These are phyloP conservation scores for Rheum nobile DNA, from an alignment of 148 eudicot species.

Conservation along the genomic window DNA sequence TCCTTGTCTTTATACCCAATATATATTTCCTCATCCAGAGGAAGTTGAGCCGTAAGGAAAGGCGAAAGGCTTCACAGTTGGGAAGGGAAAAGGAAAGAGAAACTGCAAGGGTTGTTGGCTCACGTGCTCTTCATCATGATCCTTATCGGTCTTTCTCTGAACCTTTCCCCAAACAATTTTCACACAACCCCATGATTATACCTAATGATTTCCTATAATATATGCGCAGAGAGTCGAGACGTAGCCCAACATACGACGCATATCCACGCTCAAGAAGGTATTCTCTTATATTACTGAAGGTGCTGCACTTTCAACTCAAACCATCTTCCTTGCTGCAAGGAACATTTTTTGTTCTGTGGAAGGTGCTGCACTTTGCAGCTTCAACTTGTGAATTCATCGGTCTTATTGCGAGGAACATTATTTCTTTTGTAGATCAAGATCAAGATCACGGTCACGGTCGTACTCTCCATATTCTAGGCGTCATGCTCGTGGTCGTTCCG, in stretches of 20 bases:
- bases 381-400: background rate
- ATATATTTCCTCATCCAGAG: slow-evolving; percentile 33
- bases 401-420: background rate
- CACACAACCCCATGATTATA: background rate
- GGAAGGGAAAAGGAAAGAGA: slow-evolving; percentile 92
- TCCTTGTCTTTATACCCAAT: background rate
- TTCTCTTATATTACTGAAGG: background rate
- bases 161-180: background rate
- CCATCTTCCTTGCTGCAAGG: background rate
- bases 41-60: slow-evolving; percentile 87
- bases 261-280: slow-evolving; percentile 86
- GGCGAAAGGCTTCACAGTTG: slow-evolving; percentile 85
- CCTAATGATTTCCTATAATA: background rate
- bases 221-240: slow-evolving; percentile 68
- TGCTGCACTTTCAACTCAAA: background rate
- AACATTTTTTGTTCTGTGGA: slow-evolving; percentile 18
- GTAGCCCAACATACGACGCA: slow-evolving; percentile 95
- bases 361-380: background rate
- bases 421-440: slow-evolving; percentile 50
- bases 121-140: slow-evolving; percentile 43
- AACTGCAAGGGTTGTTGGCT: slow-evolving; percentile 50
- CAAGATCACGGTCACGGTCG: slow-evolving; percentile 68
- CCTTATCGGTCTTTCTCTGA: slow-evolving; percentile 57
- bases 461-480: slow-evolving; percentile 81
- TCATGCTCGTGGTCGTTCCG: slow-evolving; percentile 58